A percentile compares a stretch with the other conserved stretches of the same genome.
phyloP scores from a whole-genome alignment of 106 monocot species.

The Amphibolis antarctica region DNA sequence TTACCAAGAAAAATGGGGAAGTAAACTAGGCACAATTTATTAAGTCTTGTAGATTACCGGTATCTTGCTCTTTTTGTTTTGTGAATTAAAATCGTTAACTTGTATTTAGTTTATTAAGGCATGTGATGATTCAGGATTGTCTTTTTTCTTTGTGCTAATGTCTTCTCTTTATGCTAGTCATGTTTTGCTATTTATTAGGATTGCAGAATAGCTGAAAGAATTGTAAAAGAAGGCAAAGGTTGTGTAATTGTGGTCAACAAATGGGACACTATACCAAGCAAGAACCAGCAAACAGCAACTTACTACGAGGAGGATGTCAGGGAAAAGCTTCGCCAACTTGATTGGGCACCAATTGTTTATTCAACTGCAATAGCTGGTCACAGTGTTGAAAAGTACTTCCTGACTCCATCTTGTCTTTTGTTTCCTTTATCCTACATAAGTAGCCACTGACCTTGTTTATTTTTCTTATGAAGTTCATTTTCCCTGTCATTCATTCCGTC shows the following conservation, averaged over 20 bases:
- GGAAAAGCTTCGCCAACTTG: conserved; percentile 74
- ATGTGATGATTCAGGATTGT: no score
- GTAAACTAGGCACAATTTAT: no score
- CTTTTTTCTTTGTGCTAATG: background rate
- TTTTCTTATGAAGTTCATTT: no score
- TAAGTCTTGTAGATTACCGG: no score
- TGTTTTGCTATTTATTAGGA: conserved; percentile 39
- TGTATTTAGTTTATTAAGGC: no score
- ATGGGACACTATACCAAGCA: conserved; percentile 96
- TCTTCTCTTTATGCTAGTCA: background rate
- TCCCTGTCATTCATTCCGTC: no score
- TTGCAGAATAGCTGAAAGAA: conserved; percentile 80
- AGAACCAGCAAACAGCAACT: conserved; percentile 60
- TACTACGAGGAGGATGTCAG: conserved; percentile 91
- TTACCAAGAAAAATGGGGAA: no score
- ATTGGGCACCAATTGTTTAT: conserved; percentile 96
- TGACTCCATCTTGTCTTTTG: background rate
- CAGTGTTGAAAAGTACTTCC: conserved; percentile 69
- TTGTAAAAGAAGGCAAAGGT: conserved; percentile 96
- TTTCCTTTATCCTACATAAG: background rate
- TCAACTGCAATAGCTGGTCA: conserved; percentile 64
- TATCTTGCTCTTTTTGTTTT: no score
- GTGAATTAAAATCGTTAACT: no score
- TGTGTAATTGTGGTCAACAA: conserved; percentile 95
- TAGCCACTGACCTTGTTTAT: background rate